phyloP scores from a whole-genome alignment of 1,139 yeast species.

The Zygosaccharomyces sapae region DNA sequence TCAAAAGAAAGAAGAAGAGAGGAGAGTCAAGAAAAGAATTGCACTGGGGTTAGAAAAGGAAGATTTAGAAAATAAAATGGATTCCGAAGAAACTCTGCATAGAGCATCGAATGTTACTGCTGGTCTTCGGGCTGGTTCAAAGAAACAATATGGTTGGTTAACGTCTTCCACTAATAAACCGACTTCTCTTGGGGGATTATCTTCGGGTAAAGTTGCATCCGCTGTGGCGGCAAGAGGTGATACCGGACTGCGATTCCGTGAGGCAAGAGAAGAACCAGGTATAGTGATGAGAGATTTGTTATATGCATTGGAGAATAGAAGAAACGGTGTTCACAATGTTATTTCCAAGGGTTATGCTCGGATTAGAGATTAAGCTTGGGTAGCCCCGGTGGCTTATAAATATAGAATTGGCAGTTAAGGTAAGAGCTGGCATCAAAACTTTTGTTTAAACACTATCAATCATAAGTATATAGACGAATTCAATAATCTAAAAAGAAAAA shows the following conservation, averaged over 20 bases:
- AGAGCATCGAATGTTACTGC: constrained; percentile 96
- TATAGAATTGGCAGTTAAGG: neutral
- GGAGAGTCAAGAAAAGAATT: constrained; percentile 63
- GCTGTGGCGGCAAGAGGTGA: constrained; percentile 53
- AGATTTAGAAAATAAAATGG: constrained; percentile 46
- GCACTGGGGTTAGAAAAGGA: constrained; percentile 62
- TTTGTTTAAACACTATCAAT: neutral
- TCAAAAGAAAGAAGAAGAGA: constrained; percentile 83
- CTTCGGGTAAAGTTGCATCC: constrained; percentile 47
- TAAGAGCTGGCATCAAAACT: neutral
- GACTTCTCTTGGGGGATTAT: constrained; percentile 43
- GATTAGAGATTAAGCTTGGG: constrained; percentile 62
- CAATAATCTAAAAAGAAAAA: no score
- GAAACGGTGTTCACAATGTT: constrained; percentile 74
- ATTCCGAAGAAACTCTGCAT: constrained; percentile 79
- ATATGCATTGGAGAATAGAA: constrained; percentile 74
- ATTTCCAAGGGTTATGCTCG: constrained; percentile 83
- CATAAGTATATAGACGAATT: neutral
- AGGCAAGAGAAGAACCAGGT: constrained; percentile 86
- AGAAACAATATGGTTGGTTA: constrained; percentile 91
- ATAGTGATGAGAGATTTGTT: constrained; percentile 78
- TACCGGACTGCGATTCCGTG: constrained; percentile 73
- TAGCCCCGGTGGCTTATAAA: neutral
- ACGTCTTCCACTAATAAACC: constrained; percentile 49
- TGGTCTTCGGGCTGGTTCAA: constrained; percentile 82